A percentile compares a stretch with the other conserved stretches of the same genome.
Conservation (phyloP, 1,284 basidiomycete species). For the Flammula alnicola region DNA sequence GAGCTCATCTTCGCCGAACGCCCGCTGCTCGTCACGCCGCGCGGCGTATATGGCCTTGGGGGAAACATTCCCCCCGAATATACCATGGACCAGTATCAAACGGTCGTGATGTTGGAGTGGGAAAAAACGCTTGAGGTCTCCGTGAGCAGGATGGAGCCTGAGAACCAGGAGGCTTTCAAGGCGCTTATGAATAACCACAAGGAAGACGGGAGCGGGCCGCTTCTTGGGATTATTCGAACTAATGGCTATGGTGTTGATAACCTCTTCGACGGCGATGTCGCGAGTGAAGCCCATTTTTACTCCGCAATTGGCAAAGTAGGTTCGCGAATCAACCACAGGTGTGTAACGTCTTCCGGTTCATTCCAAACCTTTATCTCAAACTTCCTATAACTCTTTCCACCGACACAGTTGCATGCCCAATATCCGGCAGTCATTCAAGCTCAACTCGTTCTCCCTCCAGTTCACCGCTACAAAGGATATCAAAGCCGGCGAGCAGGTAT, state of each 20-base stretch:
- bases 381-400: not conserved
- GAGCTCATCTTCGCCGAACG: constrained; percentile 39
- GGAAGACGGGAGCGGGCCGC: constrained; percentile 32
- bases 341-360: not conserved
- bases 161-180: constrained; percentile 29
- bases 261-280: constrained; percentile 12
- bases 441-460: constrained; percentile 32
- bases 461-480: constrained; percentile 35
- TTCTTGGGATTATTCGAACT: constrained; percentile 30
- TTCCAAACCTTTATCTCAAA: not conserved
- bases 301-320: constrained; percentile 13
- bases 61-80: not conserved
- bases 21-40: constrained; percentile 30
- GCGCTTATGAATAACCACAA: constrained; percentile 31
- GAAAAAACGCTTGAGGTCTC: constrained; percentile 14
- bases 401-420: constrained; percentile 34
- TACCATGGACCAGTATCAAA: not conserved
- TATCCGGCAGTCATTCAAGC: constrained; percentile 28
- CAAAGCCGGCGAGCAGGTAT: constrained; percentile 37
- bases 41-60: not conserved
- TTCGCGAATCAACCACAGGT: constrained; percentile 25
- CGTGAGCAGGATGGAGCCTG: constrained; percentile 27
- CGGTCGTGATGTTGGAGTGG: constrained; percentile 7
- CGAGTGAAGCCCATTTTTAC: not conserved
- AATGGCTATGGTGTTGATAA: constrained; percentile 27